Evolutionary conservation across 768 basidiomycete genomes (phyloP).

Genomic region (Cystobasidium tubakii): DNA sequence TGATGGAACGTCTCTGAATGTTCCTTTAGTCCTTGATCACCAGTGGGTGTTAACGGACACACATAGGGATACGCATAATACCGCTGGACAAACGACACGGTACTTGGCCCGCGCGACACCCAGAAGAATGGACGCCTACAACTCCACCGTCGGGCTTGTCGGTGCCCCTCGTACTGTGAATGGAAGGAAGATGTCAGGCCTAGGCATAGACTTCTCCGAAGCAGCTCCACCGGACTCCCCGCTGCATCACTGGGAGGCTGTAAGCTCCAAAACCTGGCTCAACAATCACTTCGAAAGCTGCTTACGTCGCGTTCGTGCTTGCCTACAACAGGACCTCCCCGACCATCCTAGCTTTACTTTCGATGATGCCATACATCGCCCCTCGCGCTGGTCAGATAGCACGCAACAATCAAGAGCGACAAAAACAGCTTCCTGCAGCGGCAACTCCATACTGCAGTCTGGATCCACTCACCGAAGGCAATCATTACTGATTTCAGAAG

Average conservation of each 20-base stretch:
- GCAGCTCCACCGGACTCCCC: background rate
- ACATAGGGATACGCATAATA: background rate
- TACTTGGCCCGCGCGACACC: background rate
- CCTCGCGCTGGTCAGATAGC: slow-evolving; percentile 28
- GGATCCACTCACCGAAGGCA: background rate
- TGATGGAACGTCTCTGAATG: background rate
- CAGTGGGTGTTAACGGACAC: background rate
- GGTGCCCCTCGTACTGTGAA: background rate
- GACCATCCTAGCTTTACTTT: background rate
- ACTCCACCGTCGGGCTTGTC: background rate
- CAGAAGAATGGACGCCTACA: background rate
- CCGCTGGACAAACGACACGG: background rate
- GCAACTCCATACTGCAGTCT: background rate
- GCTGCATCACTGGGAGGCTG: slow-evolving; percentile 11
- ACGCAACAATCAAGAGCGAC: background rate
- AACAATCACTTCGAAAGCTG: background rate
- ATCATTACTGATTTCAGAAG: background rate
- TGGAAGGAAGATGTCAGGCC: slow-evolving; percentile 19
- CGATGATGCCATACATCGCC: background rate
- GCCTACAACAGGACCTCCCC: background rate
- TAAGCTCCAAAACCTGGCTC: background rate
- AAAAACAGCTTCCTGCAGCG: background rate
- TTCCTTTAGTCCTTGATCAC: background rate
- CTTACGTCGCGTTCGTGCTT: background rate
- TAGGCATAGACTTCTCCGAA: slow-evolving; percentile 30